Base-by-base conservation (phyloP, 768 basidiomycete species). In the Panellus pusillus region DNA sequence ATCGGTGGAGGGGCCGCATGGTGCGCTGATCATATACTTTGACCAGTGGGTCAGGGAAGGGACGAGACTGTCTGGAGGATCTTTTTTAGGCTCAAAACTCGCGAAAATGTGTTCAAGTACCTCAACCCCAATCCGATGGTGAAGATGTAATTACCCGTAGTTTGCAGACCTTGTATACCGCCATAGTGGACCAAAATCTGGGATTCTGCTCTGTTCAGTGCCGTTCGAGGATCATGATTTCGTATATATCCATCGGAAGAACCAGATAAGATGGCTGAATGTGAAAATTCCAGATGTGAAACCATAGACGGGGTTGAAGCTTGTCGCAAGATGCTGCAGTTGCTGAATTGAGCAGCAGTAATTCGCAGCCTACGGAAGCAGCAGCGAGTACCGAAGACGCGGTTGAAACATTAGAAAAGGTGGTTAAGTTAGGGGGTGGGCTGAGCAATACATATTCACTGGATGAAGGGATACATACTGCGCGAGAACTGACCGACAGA, bases 11-110 rank as follows among this genome's bases (percentile, higher is more conserved):
- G 0, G 93, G 78, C 37, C 83, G 80, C 76, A 98, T 82, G 19
- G 80, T 91, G 28, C 96, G 87, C 28, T 92, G 63, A 68, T 99
- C 96, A 63, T 89, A 97, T 12, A 98, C 78, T 71, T 96, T 97
- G 58, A 99, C 92, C 31, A 94, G 76, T 3, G 93, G 91, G 67
- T 98, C 96, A 0, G 91, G 89, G 50, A 88, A 81, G 5, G 95
- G 93, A 43, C 89, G 86, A 7, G 88, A 86, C 69, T 91, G 92
- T 68, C 95, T 97, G 63, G 20, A 17, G 27, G 32, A 24, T 24
- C 24, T 24, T 11, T n/a, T 13, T 59, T 19, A 60, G 63, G 36
- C 47, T 38, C 24, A n/a, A 15, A 42, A 68, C 63, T 62, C 52
- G 18, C 31, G 28, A 18, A 43, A 38, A 29, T 47, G 18, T 50